phyloP scores from a whole-genome alignment of 73 alveolate species.

The Paramecium sonneborni region DNA sequence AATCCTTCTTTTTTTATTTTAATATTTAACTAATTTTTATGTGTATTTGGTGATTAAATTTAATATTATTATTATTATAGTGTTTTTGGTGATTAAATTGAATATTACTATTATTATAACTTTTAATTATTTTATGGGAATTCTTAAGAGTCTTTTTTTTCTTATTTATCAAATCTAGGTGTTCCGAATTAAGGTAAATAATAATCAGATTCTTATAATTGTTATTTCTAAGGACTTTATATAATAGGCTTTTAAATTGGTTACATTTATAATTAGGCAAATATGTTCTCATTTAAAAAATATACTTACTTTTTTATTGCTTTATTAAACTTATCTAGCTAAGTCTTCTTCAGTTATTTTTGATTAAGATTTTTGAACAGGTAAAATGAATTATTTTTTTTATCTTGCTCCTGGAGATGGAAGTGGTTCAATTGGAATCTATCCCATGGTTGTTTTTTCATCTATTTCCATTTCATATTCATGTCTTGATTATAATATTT shows the following conservation, averaged over 20 bases:
- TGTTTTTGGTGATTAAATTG: too few species aligned
- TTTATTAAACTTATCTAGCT: conserved; percentile 6
- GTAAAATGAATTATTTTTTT: background rate
- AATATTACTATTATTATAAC: background rate
- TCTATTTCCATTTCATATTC: background rate
- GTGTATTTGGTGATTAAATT: background rate
- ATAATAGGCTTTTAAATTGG: background rate
- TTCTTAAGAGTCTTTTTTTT: background rate
- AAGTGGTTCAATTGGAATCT: conserved; percentile 15
- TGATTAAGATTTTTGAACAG: background rate
- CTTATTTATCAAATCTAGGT: conserved; percentile 32
- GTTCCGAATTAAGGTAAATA: conserved; percentile 37
- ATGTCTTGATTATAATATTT: background rate
- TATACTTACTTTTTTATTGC: background rate
- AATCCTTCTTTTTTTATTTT: conserved; percentile 29
- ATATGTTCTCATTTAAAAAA: background rate
- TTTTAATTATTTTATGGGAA: background rate
- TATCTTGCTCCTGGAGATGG: conserved; percentile 4
- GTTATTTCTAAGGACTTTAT: background rate
- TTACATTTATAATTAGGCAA: background rate
- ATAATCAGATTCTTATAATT: background rate
- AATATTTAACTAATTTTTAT: background rate
- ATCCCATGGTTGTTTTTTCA: background rate
- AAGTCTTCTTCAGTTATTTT: conserved; percentile 39
- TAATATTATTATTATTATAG: too few species aligned